A percentile compares a stretch with the other conserved stretches of the same genome.
Evolutionary conservation across 2,329 filamentous ascomycete species (phyloP).

Genomic region (Phyllosticta citrichinensis): DNA sequence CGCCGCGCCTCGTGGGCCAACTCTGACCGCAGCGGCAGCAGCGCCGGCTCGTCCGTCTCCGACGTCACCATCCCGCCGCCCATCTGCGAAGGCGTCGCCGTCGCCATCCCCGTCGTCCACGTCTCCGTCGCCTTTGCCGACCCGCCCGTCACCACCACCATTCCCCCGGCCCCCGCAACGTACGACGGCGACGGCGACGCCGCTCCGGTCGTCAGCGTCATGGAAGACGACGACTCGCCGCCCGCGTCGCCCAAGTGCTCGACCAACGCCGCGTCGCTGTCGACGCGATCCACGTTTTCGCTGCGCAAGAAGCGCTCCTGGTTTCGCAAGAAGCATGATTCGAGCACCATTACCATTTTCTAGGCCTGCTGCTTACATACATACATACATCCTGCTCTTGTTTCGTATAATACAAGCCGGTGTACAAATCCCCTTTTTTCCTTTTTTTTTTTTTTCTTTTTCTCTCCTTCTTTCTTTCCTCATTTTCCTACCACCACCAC

Average conservation of each 20-base stretch:
- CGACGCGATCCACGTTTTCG: not conserved
- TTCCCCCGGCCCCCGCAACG: not conserved
- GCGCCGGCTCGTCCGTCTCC: not conserved
- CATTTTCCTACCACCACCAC: too few species aligned
- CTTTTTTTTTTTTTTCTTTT: too few species aligned
- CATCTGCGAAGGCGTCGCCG: not conserved
- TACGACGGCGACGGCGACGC: not conserved
- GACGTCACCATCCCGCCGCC: not conserved
- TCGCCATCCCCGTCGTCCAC: not conserved
- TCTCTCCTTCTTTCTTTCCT: too few species aligned
- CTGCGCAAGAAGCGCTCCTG: slow-evolving; percentile 4
- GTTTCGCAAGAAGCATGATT: slow-evolving; percentile 2
- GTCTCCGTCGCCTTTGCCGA: not conserved
- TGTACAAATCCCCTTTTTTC: too few species aligned
- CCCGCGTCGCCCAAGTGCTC: not conserved
- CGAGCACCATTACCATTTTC: not conserved
- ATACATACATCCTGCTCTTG: too few species aligned
- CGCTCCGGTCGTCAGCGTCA: not conserved
- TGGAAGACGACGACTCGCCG: not conserved
- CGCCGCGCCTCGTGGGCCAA: slow-evolving; percentile 4
- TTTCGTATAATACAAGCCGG: too few species aligned
- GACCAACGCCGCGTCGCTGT: not conserved
- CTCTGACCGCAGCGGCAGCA: slow-evolving; percentile 1
- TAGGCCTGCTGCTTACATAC: not conserved
- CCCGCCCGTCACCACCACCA: not conserved